Evolutionary conservation across 805 yeast genomes (phyloP).

Genomic region (Cyberlindnera japonica): DNA sequence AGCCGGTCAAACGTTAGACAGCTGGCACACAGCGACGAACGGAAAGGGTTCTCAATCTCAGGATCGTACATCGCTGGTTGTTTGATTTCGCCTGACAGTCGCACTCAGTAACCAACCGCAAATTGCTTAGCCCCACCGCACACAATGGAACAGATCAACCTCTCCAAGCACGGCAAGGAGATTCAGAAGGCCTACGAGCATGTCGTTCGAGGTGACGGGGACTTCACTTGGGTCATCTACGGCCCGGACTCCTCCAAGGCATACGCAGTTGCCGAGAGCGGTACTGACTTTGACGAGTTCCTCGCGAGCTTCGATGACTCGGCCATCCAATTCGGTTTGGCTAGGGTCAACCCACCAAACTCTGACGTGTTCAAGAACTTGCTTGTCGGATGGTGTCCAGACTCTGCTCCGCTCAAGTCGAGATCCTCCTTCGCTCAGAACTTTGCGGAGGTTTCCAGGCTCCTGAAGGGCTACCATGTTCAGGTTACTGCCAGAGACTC

Average conservation of each 20-base stretch:
- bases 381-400: slow-evolving; percentile 96
- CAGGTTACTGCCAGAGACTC: slow-evolving; percentile 95
- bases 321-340: slow-evolving; percentile 84
- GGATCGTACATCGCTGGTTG: too few species aligned
- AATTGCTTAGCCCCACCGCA: too few species aligned
- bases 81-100: too few species aligned
- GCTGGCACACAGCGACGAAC: too few species aligned
- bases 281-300: slow-evolving; percentile 69
- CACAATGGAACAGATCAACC: slow-evolving; percentile 44
- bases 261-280: slow-evolving; percentile 44
- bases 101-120: too few species aligned
- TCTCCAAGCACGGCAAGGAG: slow-evolving; percentile 66
- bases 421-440: slow-evolving; percentile 74
- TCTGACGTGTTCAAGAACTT: slow-evolving; percentile 83
- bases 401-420: slow-evolving; percentile 79
- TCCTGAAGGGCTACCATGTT: slow-evolving; percentile 82
- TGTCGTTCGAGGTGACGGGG: slow-evolving; percentile 74
- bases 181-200: slow-evolving; percentile 73
- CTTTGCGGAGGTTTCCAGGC: slow-evolving; percentile 68
- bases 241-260: slow-evolving; percentile 59
- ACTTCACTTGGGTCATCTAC: slow-evolving; percentile 72
- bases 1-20: too few species aligned
- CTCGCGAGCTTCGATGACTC: slow-evolving; percentile 81
- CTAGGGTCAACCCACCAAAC: slow-evolving; percentile 86
- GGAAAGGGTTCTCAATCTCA: too few species aligned